Conservation (phyloP, 495 filamentous ascomycete genomes). For the Penicillium manginii region DNA sequence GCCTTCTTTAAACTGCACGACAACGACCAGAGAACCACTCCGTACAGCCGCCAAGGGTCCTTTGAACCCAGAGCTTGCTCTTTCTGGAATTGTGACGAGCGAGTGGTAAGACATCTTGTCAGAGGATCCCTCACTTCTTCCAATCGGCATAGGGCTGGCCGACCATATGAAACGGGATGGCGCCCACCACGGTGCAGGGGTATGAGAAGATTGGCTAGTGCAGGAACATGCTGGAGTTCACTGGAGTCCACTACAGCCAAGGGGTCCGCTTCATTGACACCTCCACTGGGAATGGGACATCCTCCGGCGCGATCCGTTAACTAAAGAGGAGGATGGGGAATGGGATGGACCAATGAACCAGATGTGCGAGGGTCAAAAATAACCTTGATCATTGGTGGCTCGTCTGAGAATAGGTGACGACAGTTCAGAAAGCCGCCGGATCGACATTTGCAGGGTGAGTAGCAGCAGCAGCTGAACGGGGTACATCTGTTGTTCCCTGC, state of each 20-base stretch:
- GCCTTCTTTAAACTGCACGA: conserved; percentile 4
- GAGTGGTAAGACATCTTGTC: conserved; percentile 24
- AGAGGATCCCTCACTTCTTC: conserved; percentile 10
- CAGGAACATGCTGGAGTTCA: not conserved
- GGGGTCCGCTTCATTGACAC: not conserved
- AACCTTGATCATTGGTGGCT: not conserved
- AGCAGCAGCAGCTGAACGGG: not conserved
- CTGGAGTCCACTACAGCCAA: not conserved
- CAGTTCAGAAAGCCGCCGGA: not conserved
- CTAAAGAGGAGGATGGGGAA: not conserved
- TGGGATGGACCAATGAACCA: not conserved
- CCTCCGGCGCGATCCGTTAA: conserved; percentile 1
- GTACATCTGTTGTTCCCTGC: not conserved
- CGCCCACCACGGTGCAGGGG: not conserved
- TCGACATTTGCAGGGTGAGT: conserved; percentile 9
- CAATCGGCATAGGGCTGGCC: conserved; percentile 16
- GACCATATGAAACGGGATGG: conserved; percentile 20
- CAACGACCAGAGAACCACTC: no score
- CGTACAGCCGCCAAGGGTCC: conserved; percentile 3
- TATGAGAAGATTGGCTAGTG: not conserved
- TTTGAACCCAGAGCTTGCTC: not conserved
- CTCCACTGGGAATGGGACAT: not conserved
- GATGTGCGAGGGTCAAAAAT: not conserved
- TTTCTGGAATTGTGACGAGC: conserved; percentile 7
- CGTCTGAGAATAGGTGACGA: not conserved